Evolutionary conservation across 495 filamentous ascomycete genomes (phyloP).

Genomic region (Penicillium samsonianum): DNA sequence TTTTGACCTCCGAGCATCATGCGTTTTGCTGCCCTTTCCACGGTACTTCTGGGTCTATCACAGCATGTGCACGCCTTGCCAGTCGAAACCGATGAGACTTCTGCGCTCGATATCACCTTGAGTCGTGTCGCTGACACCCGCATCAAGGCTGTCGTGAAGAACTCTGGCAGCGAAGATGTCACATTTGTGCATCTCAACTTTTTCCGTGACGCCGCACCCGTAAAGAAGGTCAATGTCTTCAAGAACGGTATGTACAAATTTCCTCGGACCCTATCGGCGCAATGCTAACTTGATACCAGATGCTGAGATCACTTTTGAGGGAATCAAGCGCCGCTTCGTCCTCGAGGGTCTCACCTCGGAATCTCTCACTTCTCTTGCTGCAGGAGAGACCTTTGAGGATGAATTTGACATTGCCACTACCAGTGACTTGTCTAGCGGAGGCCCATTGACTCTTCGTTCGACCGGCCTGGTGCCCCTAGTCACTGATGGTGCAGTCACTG

Average conservation of each 20-base stretch:
- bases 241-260: conserved; percentile 45
- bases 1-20: conserved; percentile 12
- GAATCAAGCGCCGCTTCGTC: conserved; percentile 54
- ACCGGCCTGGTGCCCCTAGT: conserved; percentile 52
- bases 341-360: conserved; percentile 48
- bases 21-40: conserved; percentile 21
- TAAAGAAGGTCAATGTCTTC: conserved; percentile 62
- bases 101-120: conserved; percentile 54
- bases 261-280: background rate
- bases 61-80: conserved; percentile 44
- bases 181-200: conserved; percentile 64
- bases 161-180: conserved; percentile 55
- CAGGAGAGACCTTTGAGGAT: conserved; percentile 56
- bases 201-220: conserved; percentile 57
- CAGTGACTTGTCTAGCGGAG: conserved; percentile 54
- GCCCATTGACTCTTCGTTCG: conserved; percentile 50
- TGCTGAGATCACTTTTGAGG: conserved; percentile 55
- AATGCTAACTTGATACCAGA: conserved; percentile 31
- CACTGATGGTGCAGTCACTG: conserved; percentile 34
- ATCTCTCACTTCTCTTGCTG: conserved; percentile 56
- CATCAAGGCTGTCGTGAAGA: conserved; percentile 62
- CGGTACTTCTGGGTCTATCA: conserved; percentile 42
- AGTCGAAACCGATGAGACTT: conserved; percentile 42
- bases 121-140: conserved; percentile 54
- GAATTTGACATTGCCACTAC: conserved; percentile 59